Conservation (phyloP, 176 grass and related monocot species). For the Oryza australiensis region DNA sequence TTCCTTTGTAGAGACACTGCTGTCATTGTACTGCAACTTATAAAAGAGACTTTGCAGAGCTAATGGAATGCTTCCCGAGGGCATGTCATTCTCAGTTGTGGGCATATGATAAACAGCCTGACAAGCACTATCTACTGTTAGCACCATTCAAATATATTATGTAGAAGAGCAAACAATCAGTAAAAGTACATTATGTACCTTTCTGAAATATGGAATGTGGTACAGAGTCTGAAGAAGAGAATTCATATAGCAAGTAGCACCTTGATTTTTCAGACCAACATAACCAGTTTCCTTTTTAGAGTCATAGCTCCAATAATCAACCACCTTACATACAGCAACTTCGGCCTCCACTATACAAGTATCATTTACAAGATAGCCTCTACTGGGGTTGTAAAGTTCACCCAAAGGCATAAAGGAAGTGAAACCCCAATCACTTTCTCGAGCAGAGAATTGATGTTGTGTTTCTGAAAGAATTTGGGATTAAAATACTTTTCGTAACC, state of each 20-base stretch:
- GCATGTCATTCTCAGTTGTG: conserved; percentile 97
- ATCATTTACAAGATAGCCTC: conserved; percentile 99
- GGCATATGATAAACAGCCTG: conserved; percentile 99
- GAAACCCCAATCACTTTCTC: conserved; percentile 98
- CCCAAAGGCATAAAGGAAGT: conserved; percentile 97
- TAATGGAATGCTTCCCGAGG: conserved; percentile 92
- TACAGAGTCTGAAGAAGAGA: conserved; percentile 98
- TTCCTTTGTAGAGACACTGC: conserved; percentile 95
- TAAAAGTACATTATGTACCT: conserved; percentile 54
- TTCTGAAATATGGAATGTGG: conserved; percentile 99
- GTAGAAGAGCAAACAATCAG: conserved; percentile 13
- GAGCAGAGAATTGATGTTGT: conserved; percentile 93
- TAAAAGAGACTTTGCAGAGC: conserved; percentile 97
- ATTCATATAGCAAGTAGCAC: conserved; percentile 99
- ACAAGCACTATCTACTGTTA: conserved; percentile 39
- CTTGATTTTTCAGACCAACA: conserved; percentile 99
- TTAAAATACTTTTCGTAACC: conserved; percentile 14
- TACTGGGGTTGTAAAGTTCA: conserved; percentile 88
- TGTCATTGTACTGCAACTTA: conserved; percentile 98
- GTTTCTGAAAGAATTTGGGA: conserved; percentile 69
- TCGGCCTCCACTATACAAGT: conserved; percentile 93
- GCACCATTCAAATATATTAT: neutral
- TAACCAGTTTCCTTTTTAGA: conserved; percentile 98
- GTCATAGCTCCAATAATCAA: conserved; percentile 97
- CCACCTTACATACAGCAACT: conserved; percentile 84